phyloP scores from a whole-genome alignment of 306 rosid genomes.

The Myrica gale region DNA sequence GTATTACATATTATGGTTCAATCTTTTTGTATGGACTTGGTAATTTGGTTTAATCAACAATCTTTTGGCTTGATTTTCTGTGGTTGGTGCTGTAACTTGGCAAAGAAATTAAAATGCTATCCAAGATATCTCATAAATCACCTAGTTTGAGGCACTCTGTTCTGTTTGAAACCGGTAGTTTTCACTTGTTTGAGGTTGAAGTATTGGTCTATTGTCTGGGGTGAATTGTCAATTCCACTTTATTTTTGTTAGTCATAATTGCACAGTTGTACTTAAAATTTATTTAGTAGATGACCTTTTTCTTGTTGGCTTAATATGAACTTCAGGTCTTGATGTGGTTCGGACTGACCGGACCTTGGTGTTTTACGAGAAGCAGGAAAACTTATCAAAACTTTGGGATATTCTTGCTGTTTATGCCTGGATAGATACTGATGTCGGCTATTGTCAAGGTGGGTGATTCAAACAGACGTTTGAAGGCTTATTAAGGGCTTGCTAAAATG shows the following conservation, averaged over 20 bases:
- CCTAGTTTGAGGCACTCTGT: not conserved
- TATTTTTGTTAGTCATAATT: conserved; percentile 5
- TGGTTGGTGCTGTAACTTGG: not conserved
- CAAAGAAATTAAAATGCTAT: not conserved
- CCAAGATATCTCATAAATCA: not conserved
- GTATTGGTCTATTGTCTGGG: not conserved
- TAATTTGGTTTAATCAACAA: conserved; percentile 4
- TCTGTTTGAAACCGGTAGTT: not conserved
- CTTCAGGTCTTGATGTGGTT: conserved; percentile 93
- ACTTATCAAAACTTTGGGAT: conserved; percentile 95
- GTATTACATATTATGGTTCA: not conserved
- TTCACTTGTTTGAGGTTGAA: not conserved
- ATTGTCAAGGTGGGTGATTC: conserved; percentile 79
- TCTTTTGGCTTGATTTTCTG: not conserved
- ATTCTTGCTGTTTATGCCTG: conserved; percentile 94
- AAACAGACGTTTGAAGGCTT: conserved; percentile 16
- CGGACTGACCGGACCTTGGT: conserved; percentile 97
- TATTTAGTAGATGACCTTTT: conserved; percentile 9
- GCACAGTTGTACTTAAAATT: not conserved
- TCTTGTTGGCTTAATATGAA: conserved; percentile 16
- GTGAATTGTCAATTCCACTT: no score
- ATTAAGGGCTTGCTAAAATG: conserved; percentile 4
- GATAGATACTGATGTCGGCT: conserved; percentile 92
- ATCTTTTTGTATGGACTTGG: not conserved
- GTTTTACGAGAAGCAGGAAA: conserved; percentile 86